These are phyloP conservation scores for Alternaria gansuensis DNA, from an alignment of 2,329 filamentous ascomycete genomes.

Conservation along the genomic window DNA sequence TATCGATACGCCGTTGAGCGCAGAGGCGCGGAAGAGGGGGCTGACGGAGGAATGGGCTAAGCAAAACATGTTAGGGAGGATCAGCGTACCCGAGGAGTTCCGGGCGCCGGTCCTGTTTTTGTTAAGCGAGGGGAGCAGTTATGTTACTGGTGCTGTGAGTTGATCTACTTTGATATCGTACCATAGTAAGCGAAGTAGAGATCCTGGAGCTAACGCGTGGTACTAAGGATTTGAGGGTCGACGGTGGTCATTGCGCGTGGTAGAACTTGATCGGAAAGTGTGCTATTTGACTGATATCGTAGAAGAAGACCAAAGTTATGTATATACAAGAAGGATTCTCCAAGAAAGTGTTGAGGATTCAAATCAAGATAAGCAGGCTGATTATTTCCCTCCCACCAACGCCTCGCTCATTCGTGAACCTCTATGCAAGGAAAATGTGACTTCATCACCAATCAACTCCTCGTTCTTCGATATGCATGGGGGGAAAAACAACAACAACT, in stretches of 20 bases:
- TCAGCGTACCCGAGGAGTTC: slow-evolving; percentile 45
- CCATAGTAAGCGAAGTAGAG: too few relatives aligned
- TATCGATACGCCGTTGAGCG: slow-evolving; percentile 58
- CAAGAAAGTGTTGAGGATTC: background rate
- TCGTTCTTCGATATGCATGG: background rate
- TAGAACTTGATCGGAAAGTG: slow-evolving; percentile 1
- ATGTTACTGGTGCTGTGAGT: slow-evolving; percentile 65
- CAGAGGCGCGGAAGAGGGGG: slow-evolving; percentile 42
- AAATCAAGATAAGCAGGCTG: background rate
- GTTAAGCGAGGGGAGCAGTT: slow-evolving; percentile 60
- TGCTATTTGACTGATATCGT: background rate
- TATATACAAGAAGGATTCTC: slow-evolving; percentile 1
- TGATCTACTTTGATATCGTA: background rate
- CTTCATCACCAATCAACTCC: background rate
- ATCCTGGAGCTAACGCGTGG: background rate
- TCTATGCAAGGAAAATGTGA: background rate
- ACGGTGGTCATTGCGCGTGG: slow-evolving; percentile 55
- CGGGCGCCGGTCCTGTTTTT: slow-evolving; percentile 44
- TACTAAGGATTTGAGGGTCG: slow-evolving; percentile 51
- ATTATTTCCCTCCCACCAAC: background rate
- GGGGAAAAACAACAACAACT: background rate
- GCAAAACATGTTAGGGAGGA: slow-evolving; percentile 49
- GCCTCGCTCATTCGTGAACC: background rate
- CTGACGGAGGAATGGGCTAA: slow-evolving; percentile 43
- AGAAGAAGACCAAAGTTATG: background rate